phyloP scores from a whole-genome alignment of 768 basidiomycete genomes.

The Naganishia kalamii region DNA sequence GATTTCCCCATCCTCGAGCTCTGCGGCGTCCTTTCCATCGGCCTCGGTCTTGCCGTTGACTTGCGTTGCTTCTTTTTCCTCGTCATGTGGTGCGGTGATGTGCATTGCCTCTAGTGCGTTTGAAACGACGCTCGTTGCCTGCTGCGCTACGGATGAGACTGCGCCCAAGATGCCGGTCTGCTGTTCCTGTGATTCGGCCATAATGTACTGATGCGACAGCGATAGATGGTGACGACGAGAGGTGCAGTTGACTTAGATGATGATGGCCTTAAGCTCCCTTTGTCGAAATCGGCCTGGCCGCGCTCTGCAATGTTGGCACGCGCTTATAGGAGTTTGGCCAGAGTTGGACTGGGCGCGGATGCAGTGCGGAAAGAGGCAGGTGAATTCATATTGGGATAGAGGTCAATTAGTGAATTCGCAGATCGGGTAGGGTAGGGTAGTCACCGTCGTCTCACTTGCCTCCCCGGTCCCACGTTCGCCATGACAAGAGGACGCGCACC shows the following conservation, averaged over 20 bases:
- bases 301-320: no score
- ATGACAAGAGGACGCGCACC: constrained; percentile 24
- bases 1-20: constrained; percentile 58
- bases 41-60: constrained; percentile 48
- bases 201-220: constrained; percentile 54
- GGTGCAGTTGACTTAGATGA: background rate
- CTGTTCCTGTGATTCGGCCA: constrained; percentile 77
- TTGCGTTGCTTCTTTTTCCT: constrained; percentile 30
- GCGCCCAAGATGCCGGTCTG: constrained; percentile 81
- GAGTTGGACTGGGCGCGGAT: no score
- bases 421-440: background rate
- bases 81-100: constrained; percentile 66
- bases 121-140: constrained; percentile 72
- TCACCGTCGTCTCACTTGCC: background rate
- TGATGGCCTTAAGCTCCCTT: background rate
- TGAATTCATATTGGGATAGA: no score
- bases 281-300: background rate
- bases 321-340: background rate
- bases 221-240: background rate
- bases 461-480: background rate
- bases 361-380: no score
- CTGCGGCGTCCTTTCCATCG: constrained; percentile 41
- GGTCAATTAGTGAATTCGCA: no score
- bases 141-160: constrained; percentile 64
- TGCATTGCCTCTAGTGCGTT: constrained; percentile 65